Base-by-base conservation (phyloP, 2,329 filamentous ascomycete genomes). In the Trichoderma atrobrunneum region DNA sequence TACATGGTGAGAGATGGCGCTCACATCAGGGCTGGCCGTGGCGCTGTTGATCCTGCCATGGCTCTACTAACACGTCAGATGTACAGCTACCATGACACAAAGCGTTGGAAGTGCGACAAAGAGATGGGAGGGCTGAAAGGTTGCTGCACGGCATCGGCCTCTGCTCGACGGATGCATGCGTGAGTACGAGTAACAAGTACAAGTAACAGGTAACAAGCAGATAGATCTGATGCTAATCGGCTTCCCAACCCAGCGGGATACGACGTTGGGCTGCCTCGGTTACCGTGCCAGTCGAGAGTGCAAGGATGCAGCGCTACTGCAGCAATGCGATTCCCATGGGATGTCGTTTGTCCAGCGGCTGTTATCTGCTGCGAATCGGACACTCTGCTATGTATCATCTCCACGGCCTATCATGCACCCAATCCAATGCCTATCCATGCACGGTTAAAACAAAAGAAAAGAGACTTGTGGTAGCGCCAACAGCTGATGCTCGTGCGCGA, bases 221-320 rank as follows among this genome's bases (percentile, higher is more conserved):
- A 70, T 70, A 43, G 39, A 70, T 70, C 68, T 48, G 60, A 32
- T 64, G 54, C 65, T 34, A 68, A 60, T 68, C 59, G 60, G 30
- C 36, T 21, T 24, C 30, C 56, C 66, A 36, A 51, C 36, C 32
- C 56, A 54, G 39, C 66, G 66, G 68, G 68, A 71, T 71, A n/a
- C 68, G 60, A 71, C 68, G 68, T 61, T 60, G 57, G 54, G 54
- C 48, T 69, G 60, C 18, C 36, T 70, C 67, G 59, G 67, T 56
- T 59, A 26, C 57, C 39, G 24, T 26, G 11, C 59, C 12, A 57
- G 54, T 57, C 54, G 24, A 57, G 10, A 24, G 11, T 54, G 48
- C 48, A 24, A 54, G 48, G 48, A 54, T 54, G 43, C 43, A 54
- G n/a, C 48, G 21, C 48, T 21, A 54, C n/a, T 21, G 43, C 18